Evolutionary conservation across 2,329 filamentous ascomycete species (phyloP).

Genomic region (Beauveria rudraprayagi): DNA sequence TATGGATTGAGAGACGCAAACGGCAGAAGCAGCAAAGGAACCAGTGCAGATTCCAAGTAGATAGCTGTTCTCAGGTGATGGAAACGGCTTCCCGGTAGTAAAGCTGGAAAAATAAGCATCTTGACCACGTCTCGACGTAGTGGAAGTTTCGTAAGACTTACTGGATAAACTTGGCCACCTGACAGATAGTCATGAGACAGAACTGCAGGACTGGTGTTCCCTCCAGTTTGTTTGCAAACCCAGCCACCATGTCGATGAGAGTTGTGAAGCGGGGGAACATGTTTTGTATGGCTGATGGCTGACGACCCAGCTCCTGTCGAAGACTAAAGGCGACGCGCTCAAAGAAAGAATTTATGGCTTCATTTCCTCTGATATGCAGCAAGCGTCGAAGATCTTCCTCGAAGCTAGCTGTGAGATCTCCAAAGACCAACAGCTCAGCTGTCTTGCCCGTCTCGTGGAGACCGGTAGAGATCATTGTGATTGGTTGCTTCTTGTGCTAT

Average conservation of each 20-base stretch:
- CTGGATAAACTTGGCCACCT: slow-evolving; percentile 20
- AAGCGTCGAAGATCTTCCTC: slow-evolving; percentile 16
- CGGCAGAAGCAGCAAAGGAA: slow-evolving; percentile 20
- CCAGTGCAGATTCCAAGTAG: slow-evolving; percentile 19
- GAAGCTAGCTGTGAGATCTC: slow-evolving; percentile 19
- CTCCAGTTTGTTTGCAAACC: slow-evolving; percentile 13
- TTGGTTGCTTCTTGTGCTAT: neutral
- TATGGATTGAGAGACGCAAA: slow-evolving; percentile 18
- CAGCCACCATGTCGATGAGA: slow-evolving; percentile 17
- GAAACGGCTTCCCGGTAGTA: slow-evolving; percentile 16
- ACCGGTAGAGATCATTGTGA: neutral
- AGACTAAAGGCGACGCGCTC: slow-evolving; percentile 17
- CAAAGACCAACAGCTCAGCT: slow-evolving; percentile 16
- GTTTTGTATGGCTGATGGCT: slow-evolving; percentile 13
- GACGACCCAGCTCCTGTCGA: slow-evolving; percentile 17
- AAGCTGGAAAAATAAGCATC: neutral
- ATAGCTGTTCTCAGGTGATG: slow-evolving; percentile 11
- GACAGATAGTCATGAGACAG: slow-evolving; percentile 17
- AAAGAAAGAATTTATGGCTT: slow-evolving; percentile 18
- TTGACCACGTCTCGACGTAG: neutral
- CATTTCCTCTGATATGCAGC: slow-evolving; percentile 18
- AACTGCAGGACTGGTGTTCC: slow-evolving; percentile 16
- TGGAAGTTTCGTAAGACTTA: slow-evolving; percentile 1
- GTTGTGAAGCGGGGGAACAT: slow-evolving; percentile 22
- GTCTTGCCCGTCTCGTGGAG: neutral